phyloP scores from a whole-genome alignment of 1,284 basidiomycete genomes.

The Anthracocystis walkeri region DNA sequence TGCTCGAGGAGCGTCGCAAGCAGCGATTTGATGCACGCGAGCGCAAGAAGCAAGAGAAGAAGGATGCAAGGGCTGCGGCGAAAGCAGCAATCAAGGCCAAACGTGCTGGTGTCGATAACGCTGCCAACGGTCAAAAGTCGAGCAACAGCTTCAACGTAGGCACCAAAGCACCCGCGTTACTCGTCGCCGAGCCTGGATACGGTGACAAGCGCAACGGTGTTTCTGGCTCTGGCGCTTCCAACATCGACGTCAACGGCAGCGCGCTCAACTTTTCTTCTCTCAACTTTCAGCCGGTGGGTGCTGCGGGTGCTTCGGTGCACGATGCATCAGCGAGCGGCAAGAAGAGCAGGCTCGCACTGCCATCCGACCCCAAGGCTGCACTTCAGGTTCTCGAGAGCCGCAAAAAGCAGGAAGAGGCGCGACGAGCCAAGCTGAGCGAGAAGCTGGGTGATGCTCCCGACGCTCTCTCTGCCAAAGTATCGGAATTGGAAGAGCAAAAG shows the following conservation, averaged over 20 bases:
- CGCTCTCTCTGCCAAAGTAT: conserved; percentile 45
- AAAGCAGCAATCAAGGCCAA: conserved; percentile 37
- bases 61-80: conserved; percentile 50
- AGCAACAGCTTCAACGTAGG: conserved; percentile 32
- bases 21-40: conserved; percentile 65
- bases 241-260: conserved; percentile 36
- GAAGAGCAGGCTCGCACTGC: conserved; percentile 61
- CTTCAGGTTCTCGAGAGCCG: conserved; percentile 63
- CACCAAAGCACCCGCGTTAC: conserved; percentile 53
- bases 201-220: conserved; percentile 33
- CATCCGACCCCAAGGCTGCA: conserved; percentile 65
- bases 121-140: conserved; percentile 28
- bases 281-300: conserved; percentile 48
- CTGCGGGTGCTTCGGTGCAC: conserved; percentile 27
- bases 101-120: conserved; percentile 29
- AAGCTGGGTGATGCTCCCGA: conserved; percentile 50
- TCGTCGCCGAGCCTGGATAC: conserved; percentile 49
- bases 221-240: conserved; percentile 18
- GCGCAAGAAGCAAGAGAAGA: conserved; percentile 59
- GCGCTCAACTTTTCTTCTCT: conserved; percentile 55
- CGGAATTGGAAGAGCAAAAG: conserved; percentile 50
- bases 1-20: conserved; percentile 63
- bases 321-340: conserved; percentile 32
- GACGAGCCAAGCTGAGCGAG: conserved; percentile 44
- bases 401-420: conserved; percentile 56